phyloP scores from a whole-genome alignment of 2,329 filamentous ascomycete genomes.

The Calonectria henricotiae region DNA sequence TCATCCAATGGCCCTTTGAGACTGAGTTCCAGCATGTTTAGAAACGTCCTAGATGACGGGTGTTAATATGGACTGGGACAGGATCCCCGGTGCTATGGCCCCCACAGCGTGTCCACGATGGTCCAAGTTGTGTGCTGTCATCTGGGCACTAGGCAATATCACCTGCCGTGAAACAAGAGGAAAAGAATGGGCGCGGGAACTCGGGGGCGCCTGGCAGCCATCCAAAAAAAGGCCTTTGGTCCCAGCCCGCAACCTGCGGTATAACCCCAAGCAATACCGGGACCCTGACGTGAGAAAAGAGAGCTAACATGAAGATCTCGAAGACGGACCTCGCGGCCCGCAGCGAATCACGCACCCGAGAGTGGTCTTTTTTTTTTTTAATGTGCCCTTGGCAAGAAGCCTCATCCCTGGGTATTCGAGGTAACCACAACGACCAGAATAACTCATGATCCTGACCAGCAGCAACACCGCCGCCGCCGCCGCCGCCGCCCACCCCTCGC shows the following conservation, averaged over 20 bases:
- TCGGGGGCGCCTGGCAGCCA: slow-evolving; percentile 15
- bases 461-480: no score
- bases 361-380: slow-evolving; percentile 6
- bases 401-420: slow-evolving; percentile 8
- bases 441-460: slow-evolving; percentile 15
- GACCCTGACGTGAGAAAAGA: slow-evolving; percentile 38
- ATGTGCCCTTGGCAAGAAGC: slow-evolving; percentile 21
- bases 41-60: slow-evolving; percentile 34
- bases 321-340: slow-evolving; percentile 24
- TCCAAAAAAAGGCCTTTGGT: background rate
- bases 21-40: slow-evolving; percentile 36
- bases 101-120: slow-evolving; percentile 36
- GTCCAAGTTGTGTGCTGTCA: slow-evolving; percentile 39
- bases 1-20: slow-evolving; percentile 26
- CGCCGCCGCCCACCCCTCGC: slow-evolving; percentile 18
- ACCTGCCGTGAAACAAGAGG: slow-evolving; percentile 48
- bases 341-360: slow-evolving; percentile 32
- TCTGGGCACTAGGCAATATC: slow-evolving; percentile 44
- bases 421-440: slow-evolving; percentile 22
- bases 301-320: slow-evolving; percentile 26
- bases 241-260: slow-evolving; percentile 24
- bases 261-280: slow-evolving; percentile 33
- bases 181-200: slow-evolving; percentile 33
- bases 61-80: slow-evolving; percentile 40
- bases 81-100: slow-evolving; percentile 40